phyloP scores from a whole-genome alignment of 225 moss, liverwort and hornwort genomes.

The Anthoceros angustus region DNA sequence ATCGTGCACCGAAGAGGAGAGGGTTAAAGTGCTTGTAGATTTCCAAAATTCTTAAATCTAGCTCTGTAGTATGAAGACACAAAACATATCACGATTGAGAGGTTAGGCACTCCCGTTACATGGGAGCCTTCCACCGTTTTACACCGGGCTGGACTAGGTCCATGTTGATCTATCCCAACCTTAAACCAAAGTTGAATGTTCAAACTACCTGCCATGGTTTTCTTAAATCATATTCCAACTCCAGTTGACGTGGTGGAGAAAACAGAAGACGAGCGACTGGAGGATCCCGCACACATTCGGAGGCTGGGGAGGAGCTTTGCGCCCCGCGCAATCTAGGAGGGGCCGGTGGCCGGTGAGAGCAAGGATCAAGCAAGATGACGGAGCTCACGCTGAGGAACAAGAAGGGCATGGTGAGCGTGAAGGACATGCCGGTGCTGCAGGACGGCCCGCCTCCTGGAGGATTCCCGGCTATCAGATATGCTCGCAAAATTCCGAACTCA shows the following conservation, averaged over 20 bases:
- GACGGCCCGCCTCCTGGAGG: slow-evolving; percentile 93
- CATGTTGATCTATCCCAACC: no score
- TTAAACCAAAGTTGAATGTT: no score
- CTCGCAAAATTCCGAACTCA: slow-evolving; percentile 58
- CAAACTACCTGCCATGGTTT: no score
- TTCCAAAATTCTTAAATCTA: neutral
- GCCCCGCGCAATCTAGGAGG: neutral
- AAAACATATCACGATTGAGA: neutral
- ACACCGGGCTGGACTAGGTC: no score
- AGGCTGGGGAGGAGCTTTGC: no score
- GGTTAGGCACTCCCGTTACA: neutral
- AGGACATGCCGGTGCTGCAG: slow-evolving; percentile 83
- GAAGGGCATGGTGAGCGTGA: slow-evolving; percentile 79
- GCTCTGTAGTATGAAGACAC: neutral
- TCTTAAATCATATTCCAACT: no score
- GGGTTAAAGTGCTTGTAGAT: slow-evolving; percentile 9
- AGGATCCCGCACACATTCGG: no score
- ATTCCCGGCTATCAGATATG: slow-evolving; percentile 87
- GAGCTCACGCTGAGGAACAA: slow-evolving; percentile 48
- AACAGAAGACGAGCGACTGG: no score
- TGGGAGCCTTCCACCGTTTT: no score
- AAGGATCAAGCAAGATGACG: slow-evolving; percentile 41
- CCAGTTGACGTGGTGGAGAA: no score
- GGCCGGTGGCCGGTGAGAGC: neutral
- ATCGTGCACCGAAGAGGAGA: slow-evolving; percentile 12